A percentile compares a stretch with the other conserved stretches of the same genome.
phyloP scores from a whole-genome alignment of 805 yeast genomes.

The Torulaspora microellipsoides region DNA sequence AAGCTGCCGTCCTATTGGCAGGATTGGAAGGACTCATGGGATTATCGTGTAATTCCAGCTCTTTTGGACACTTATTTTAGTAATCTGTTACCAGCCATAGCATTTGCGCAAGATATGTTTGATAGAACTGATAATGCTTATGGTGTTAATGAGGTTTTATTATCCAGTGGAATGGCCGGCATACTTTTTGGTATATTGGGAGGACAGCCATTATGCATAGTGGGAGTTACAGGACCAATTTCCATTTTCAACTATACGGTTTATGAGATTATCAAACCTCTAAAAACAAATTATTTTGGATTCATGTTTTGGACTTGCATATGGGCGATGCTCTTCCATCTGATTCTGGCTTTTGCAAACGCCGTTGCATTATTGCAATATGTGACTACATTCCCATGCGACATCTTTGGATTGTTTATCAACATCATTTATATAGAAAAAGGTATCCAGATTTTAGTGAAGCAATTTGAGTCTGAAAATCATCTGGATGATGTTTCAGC shows the following conservation, averaged over 20 bases:
- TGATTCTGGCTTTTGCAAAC: constrained; percentile 65
- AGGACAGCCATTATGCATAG: constrained; percentile 92
- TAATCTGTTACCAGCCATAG: constrained; percentile 86
- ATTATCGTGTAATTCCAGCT: constrained; percentile 85
- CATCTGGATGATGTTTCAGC: constrained; percentile 34
- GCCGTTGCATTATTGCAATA: constrained; percentile 60
- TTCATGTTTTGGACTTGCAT: constrained; percentile 95
- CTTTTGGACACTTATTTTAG: constrained; percentile 82
- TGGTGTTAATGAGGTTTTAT: constrained; percentile 85
- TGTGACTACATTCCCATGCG: constrained; percentile 82
- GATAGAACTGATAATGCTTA: constrained; percentile 82
- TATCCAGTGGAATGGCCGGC: constrained; percentile 85
- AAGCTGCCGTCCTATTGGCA: constrained; percentile 60
- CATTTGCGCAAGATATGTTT: constrained; percentile 96
- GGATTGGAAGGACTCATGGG: constrained; percentile 79
- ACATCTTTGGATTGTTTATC: constrained; percentile 88
- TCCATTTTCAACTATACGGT: constrained; percentile 90
- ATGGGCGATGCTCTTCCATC: constrained; percentile 85
- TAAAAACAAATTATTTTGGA: constrained; percentile 60
- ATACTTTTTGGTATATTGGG: constrained; percentile 77
- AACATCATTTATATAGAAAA: constrained; percentile 84
- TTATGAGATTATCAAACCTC: constrained; percentile 33
- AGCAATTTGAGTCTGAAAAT: constrained; percentile 54
- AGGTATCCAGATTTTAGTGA: constrained; percentile 74
- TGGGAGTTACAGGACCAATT: constrained; percentile 96